Percentiles rank a stretch among this genome's conserved stretches.
These are phyloP conservation scores for Grosmannia penicillata DNA, from an alignment of 2,329 filamentous ascomycete genomes.

Conservation along the genomic window DNA sequence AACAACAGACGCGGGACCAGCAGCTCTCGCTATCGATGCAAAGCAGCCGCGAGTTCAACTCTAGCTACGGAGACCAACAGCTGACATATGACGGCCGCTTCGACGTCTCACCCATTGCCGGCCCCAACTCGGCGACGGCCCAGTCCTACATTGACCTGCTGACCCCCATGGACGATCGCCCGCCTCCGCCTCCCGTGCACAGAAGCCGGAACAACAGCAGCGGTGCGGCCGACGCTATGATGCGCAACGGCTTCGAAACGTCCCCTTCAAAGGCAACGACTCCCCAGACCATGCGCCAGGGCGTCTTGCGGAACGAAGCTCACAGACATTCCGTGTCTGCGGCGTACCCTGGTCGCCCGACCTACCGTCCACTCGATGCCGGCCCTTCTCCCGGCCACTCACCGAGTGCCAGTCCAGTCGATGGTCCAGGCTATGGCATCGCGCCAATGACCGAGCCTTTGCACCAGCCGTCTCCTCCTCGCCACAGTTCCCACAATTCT, in stretches of 20 bases:
- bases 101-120: not conserved
- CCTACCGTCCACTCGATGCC: constrained; percentile 36
- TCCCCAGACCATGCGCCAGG: constrained; percentile 37
- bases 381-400: constrained; percentile 21
- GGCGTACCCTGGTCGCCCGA: constrained; percentile 36
- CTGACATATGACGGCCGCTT: constrained; percentile 16
- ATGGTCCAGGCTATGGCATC: constrained; percentile 12
- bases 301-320: constrained; percentile 41
- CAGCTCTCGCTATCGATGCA: constrained; percentile 3
- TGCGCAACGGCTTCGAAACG: constrained; percentile 25
- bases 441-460: constrained; percentile 15
- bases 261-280: constrained; percentile 25
- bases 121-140: not conserved
- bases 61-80: constrained; percentile 1
- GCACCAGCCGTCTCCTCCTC: constrained; percentile 21
- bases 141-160: not conserved
- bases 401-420: not conserved
- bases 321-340: constrained; percentile 34
- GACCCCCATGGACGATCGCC: constrained; percentile 21
- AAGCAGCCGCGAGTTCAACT: constrained; percentile 1
- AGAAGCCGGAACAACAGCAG: constrained; percentile 31
- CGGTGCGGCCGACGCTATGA: constrained; percentile 23
- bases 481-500: constrained; percentile 36
- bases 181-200: constrained; percentile 43
- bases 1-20: not conserved